Base-by-base conservation (phyloP, 176 grass and related monocot species). In the Musa acuminata region DNA sequence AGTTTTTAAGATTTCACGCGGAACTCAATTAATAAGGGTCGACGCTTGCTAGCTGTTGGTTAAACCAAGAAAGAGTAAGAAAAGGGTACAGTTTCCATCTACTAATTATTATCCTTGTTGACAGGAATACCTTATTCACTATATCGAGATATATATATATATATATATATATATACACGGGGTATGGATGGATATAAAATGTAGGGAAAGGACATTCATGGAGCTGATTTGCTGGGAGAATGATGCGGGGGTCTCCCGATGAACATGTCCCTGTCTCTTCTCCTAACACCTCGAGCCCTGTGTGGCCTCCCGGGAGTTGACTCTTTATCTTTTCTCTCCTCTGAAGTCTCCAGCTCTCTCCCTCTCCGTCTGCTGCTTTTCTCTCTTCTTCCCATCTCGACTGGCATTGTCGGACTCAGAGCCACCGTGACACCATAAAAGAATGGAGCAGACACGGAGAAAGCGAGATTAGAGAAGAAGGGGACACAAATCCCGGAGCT, bases 201-300 rank as follows among this genome's bases (percentile, higher is more conserved):
- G 55, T 19, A 16, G 16, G 55, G 16, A 4, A 17, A 16, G 17
- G 3, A 57, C 13, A 16, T 57, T n/a, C 7, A 60, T n/a, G 57
- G 57, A 60, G 57, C 57, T 60, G 57, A 60, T 60, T 60, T 60
- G 57, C 17, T 60, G 57, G 57, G 57, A 60, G 57, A 60, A 60
- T 60, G 57, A 60, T 19, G 57, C 57, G 57, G 57, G 35, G 57
- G 57, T 17, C 57, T 60, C 57, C 57, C 57, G 57, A 60, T 14
- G 19, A 60, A 60, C 57, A 19, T 60, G 57, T 60, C 16, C 17
- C 57, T 60, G 57, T 60, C 57, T 8, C 16, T 60, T 60, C 57
- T 60, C 16, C 14, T 59, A 8, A 14, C 14, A 0, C 57, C 57
- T 60, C 57, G 57, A 60, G 57, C 57, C 57, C 57, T 60, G 57